Evolutionary conservation across 1,139 yeast genomes (phyloP).

Genomic region (Ogataea hybrid): DNA sequence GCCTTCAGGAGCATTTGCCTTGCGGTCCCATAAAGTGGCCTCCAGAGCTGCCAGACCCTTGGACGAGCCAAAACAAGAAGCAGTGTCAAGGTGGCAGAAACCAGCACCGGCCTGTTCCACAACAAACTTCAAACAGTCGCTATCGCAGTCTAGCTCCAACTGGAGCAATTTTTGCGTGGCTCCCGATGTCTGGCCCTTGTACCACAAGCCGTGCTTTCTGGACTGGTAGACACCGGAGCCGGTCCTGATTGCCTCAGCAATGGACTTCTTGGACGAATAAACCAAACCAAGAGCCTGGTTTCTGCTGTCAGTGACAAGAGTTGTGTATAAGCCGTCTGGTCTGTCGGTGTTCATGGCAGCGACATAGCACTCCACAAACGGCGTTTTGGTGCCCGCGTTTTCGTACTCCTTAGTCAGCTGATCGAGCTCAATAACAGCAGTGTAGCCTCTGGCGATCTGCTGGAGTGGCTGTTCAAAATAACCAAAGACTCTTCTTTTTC

Average conservation of each 20-base stretch:
- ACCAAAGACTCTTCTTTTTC: conserved; percentile 44
- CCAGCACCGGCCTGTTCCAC: conserved; percentile 85
- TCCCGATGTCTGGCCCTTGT: conserved; percentile 93
- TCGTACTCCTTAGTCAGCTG: conserved; percentile 43
- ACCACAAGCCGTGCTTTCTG: conserved; percentile 88
- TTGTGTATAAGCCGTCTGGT: conserved; percentile 79
- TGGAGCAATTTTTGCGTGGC: conserved; percentile 77
- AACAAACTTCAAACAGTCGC: conserved; percentile 81
- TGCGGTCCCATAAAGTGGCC: conserved; percentile 53
- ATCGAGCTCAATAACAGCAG: conserved; percentile 45
- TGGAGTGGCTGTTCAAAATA: conserved; percentile 22
- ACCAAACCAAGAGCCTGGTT: conserved; percentile 82
- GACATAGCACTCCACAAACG: conserved; percentile 53
- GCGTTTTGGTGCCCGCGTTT: conserved; percentile 25
- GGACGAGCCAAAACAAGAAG: conserved; percentile 77
- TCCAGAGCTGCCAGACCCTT: conserved; percentile 67
- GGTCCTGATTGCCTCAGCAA: conserved; percentile 76
- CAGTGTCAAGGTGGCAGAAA: conserved; percentile 83
- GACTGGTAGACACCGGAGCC: conserved; percentile 93
- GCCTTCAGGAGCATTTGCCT: conserved; percentile 74
- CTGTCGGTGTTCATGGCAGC: conserved; percentile 74
- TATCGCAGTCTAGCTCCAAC: conserved; percentile 83
- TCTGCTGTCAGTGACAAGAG: conserved; percentile 71
- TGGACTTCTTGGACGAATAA: conserved; percentile 81
- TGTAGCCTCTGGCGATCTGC: conserved; percentile 39